These are phyloP conservation scores for Fistulifera pelliculosa DNA, from an alignment of 108 stramenopile species.

Conservation along the genomic window DNA sequence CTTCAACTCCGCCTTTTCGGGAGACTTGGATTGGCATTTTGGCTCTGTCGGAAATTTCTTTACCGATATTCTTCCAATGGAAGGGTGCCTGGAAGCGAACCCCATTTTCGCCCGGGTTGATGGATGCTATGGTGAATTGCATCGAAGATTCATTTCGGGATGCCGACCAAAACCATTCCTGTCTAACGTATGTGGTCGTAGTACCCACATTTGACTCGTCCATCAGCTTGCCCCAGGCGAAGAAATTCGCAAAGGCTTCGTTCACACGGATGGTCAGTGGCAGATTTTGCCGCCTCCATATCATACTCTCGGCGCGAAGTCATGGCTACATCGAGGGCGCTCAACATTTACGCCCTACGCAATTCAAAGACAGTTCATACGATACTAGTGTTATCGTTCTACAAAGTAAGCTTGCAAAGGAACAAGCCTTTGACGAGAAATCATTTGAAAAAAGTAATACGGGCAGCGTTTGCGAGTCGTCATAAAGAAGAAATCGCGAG, in stretches of 20 bases:
- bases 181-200: constrained; percentile 50
- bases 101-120: constrained; percentile 70
- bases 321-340: constrained; percentile 72
- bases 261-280: constrained; percentile 1
- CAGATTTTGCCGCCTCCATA: constrained; percentile 18
- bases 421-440: background rate
- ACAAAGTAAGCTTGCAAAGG: constrained; percentile 17
- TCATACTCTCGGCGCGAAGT: constrained; percentile 37
- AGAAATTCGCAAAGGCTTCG: constrained; percentile 1
- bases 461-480: background rate
- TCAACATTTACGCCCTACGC: constrained; percentile 64
- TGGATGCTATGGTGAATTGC: constrained; percentile 41
- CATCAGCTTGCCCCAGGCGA: background rate
- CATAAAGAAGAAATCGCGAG: background rate
- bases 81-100: constrained; percentile 59
- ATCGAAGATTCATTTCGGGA: constrained; percentile 26
- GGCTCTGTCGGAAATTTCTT: constrained; percentile 64
- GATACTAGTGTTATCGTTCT: constrained; percentile 62
- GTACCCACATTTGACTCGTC: constrained; percentile 33
- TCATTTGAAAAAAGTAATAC: background rate
- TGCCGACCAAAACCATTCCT: constrained; percentile 9
- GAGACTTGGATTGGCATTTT: constrained; percentile 70
- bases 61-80: constrained; percentile 7
- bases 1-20: constrained; percentile 54
- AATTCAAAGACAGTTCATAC: constrained; percentile 53